Conservation (phyloP, 2,329 filamentous ascomycete species). For the Podosphaera aphanis region DNA sequence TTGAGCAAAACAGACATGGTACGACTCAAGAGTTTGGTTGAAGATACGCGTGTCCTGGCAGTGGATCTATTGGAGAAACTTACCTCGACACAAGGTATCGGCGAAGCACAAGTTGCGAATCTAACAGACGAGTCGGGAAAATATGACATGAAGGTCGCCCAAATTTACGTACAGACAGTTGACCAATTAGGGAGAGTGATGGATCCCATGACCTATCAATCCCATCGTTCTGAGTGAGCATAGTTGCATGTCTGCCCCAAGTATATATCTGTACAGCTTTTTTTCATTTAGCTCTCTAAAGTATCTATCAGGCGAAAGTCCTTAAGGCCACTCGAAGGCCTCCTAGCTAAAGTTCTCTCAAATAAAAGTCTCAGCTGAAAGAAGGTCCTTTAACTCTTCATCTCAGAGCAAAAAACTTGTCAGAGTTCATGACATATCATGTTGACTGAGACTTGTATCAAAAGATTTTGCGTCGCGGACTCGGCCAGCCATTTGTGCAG, state of each 20-base stretch:
- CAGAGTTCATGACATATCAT: neutral
- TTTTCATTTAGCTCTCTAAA: too few relatives aligned
- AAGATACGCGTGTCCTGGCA: conserved; percentile 47
- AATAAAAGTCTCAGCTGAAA: too few relatives aligned
- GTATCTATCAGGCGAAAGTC: neutral
- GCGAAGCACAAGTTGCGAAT: neutral
- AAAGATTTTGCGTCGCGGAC: neutral
- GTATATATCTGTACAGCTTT: too few relatives aligned
- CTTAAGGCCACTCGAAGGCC: neutral
- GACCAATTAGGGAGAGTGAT: conserved; percentile 48
- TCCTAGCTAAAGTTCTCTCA: too few relatives aligned
- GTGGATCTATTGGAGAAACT: conserved; percentile 39
- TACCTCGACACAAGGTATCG: conserved; percentile 18
- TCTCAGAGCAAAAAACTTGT: neutral
- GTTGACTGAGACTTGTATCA: neutral
- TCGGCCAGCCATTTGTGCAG: neutral
- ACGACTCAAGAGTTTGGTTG: conserved; percentile 57
- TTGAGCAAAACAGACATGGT: conserved; percentile 71
- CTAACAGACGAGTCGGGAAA: conserved; percentile 16
- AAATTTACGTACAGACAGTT: conserved; percentile 61
- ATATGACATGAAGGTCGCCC: conserved; percentile 45
- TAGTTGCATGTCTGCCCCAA: neutral
- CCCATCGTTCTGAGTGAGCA: neutral
- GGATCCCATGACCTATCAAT: conserved; percentile 14
- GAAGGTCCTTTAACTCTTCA: too few relatives aligned